Percentiles rank a stretch among this genome's conserved stretches.
Conservation (phyloP, 257 asterid genomes). For the Penstemon eatonii region DNA sequence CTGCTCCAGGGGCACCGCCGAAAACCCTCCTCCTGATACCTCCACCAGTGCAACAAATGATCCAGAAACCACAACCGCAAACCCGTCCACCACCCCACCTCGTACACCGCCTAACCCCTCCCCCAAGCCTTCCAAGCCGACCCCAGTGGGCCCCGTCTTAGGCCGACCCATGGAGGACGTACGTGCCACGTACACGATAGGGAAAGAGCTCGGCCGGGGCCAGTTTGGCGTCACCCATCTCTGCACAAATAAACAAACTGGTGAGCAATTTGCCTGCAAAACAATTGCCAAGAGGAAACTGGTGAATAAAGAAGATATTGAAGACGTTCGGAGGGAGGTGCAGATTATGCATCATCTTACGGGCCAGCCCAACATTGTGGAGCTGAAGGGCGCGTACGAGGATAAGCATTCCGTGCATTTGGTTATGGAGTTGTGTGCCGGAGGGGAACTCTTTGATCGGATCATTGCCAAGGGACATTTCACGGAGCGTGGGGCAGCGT, state of each 20-base stretch:
- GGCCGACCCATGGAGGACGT: conserved; percentile 91
- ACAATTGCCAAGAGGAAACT: conserved; percentile 87
- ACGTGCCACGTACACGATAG: conserved; percentile 53
- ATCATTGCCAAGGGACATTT: conserved; percentile 83
- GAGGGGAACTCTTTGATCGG: conserved; percentile 93
- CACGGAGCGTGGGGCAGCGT: conserved; percentile 85
- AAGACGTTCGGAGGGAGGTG: conserved; percentile 86
- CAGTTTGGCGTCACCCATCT: conserved; percentile 86
- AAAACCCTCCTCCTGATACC: conserved; percentile 32
- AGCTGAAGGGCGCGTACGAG: conserved; percentile 81
- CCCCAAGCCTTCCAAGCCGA: conserved; percentile 36
- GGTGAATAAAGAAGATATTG: conserved; percentile 77
- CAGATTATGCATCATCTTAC: conserved; percentile 91
- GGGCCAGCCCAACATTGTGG: conserved; percentile 77
- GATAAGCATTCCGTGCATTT: conserved; percentile 85
- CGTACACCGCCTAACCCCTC: conserved; percentile 30
- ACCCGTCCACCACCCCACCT: conserved; percentile 30
- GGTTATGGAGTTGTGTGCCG: conserved; percentile 91
- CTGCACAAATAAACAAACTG: conserved; percentile 71
- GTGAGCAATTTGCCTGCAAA: conserved; percentile 82
- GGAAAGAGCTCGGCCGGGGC: conserved; percentile 89
- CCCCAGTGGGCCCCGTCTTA: conserved; percentile 64
- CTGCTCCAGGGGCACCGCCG: conserved; percentile 48
- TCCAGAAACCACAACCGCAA: conserved; percentile 9
- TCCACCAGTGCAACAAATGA: neutral